phyloP scores from a whole-genome alignment of 805 yeast species.

The Debaryomyces castellii region DNA sequence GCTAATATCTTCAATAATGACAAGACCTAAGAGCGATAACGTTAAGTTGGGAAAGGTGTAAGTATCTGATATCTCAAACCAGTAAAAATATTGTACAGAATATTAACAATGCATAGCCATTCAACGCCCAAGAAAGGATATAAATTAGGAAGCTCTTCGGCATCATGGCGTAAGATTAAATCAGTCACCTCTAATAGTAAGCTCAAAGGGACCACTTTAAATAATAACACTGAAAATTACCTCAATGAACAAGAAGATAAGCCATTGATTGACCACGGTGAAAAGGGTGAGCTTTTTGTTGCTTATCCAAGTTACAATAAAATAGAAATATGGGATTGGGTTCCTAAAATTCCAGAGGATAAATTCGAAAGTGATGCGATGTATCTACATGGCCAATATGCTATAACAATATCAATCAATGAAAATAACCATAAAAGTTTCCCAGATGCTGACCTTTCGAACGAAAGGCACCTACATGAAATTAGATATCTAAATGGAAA shows the following conservation, averaged over 20 bases:
- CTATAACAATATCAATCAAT: conserved; percentile 3
- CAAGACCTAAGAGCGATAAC: conserved; percentile 3
- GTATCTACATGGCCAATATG: conserved; percentile 15
- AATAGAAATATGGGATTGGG: conserved; percentile 39
- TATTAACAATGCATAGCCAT: conserved; percentile 7
- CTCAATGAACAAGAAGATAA: conserved; percentile 2
- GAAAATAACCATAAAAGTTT: too few species aligned
- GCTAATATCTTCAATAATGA: too few species aligned
- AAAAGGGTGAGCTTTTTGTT: conserved; percentile 31
- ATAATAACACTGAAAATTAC: neutral
- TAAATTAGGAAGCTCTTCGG: conserved; percentile 38
- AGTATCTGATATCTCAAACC: too few species aligned
- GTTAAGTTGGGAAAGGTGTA: conserved; percentile 4
- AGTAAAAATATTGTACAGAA: neutral
- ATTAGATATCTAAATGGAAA: conserved; percentile 8
- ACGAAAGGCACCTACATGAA: conserved; percentile 6
- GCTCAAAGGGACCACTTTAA: neutral
- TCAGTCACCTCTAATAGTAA: conserved; percentile 22
- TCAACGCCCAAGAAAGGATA: conserved; percentile 36
- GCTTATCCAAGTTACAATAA: conserved; percentile 16
- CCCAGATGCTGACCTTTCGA: too few species aligned
- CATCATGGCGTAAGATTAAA: conserved; percentile 43
- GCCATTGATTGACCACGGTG: conserved; percentile 23
- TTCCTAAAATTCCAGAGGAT: conserved; percentile 10
- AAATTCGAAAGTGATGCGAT: conserved; percentile 24